A percentile compares a stretch with the other conserved stretches of the same genome.
Evolutionary conservation across 106 monocot species (phyloP).

Genomic region (Iris macrosiphon): DNA sequence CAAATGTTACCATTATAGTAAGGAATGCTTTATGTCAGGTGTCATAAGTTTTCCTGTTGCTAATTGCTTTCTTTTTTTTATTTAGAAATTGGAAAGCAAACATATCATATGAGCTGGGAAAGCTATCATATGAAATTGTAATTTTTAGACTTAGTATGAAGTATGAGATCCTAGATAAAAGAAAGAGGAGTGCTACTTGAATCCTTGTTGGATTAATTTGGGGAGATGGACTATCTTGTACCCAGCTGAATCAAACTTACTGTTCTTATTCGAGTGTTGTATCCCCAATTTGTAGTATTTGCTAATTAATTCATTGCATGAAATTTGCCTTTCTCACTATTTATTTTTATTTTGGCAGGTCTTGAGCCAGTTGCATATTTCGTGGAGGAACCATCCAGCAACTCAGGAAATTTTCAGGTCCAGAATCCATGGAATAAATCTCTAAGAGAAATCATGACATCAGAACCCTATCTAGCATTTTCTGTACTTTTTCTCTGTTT

Average conservation of each 20-base stretch:
- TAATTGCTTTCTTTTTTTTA: not conserved
- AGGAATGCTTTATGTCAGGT: no score
- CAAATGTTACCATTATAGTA: no score
- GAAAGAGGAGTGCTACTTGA: not conserved
- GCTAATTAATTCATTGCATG: no score
- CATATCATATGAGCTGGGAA: not conserved
- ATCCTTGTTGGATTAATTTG: no score
- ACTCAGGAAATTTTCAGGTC: not conserved
- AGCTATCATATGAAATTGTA: not conserved
- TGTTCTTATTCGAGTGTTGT: no score
- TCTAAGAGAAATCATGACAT: slow-evolving; percentile 26
- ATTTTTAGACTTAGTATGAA: not conserved
- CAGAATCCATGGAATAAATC: slow-evolving; percentile 14
- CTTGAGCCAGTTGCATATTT: slow-evolving; percentile 46
- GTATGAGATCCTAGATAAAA: not conserved
- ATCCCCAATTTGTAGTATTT: no score
- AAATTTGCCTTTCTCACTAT: not conserved
- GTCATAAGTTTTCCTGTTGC: no score
- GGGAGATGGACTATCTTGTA: no score
- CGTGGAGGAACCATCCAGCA: slow-evolving; percentile 14
- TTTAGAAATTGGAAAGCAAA: not conserved
- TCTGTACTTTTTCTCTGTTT: slow-evolving; percentile 45
- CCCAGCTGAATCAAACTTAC: no score
- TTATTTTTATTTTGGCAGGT: slow-evolving; percentile 1
- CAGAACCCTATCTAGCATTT: slow-evolving; percentile 55